These are phyloP conservation scores for Lecanicillium sp. DNA, from an alignment of 2,329 filamentous ascomycete genomes.

Conservation along the genomic window DNA sequence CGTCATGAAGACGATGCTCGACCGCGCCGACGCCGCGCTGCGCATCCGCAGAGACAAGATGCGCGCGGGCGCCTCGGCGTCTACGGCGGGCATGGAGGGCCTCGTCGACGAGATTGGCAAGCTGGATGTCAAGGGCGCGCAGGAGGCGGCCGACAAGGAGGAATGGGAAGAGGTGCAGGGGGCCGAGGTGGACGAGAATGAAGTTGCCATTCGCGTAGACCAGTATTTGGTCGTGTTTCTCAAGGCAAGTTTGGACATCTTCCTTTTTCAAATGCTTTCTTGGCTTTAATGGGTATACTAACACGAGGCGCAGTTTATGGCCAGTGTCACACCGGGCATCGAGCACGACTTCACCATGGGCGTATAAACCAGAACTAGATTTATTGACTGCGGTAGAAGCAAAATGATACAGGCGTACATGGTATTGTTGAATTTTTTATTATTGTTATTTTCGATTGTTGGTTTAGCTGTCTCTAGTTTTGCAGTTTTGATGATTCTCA, in stretches of 20 bases:
- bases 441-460: too few relatives aligned
- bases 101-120: conserved; percentile 74
- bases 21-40: conserved; percentile 87
- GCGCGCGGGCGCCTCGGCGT: conserved; percentile 44
- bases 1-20: conserved; percentile 96
- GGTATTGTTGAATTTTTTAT: too few relatives aligned
- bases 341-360: conserved; percentile 98
- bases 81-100: conserved; percentile 65
- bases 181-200: conserved; percentile 56
- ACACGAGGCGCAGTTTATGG: conserved; percentile 52
- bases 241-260: conserved; percentile 54
- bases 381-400: too few relatives aligned
- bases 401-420: too few relatives aligned
- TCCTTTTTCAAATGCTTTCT: background rate
- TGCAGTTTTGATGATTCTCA: too few relatives aligned
- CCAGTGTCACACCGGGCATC: conserved; percentile 90
- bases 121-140: conserved; percentile 48
- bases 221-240: conserved; percentile 83
- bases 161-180: conserved; percentile 61
- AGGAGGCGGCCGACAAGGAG: conserved; percentile 44
- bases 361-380: conserved; percentile 43
- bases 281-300: conserved; percentile 11
- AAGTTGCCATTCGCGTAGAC: conserved; percentile 78
- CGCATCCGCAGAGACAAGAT: conserved; percentile 83
- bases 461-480: too few relatives aligned